These are phyloP conservation scores for Carex arenaria DNA, from an alignment of 202 grass and related monocot species.

Conservation along the genomic window DNA sequence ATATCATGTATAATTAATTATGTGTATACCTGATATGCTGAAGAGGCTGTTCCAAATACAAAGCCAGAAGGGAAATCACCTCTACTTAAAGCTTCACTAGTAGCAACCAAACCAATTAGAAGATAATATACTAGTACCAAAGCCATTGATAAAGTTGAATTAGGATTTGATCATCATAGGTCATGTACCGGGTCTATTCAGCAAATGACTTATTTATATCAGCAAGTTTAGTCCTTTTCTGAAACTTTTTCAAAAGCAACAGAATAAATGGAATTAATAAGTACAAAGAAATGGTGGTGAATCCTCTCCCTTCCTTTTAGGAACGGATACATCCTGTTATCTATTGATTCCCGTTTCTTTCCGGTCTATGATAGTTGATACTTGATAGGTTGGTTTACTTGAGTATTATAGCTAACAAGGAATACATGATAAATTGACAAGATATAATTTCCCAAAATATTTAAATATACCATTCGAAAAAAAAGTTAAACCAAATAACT, in stretches of 20 bases:
- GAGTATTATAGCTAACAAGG: background rate
- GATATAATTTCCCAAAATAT: background rate
- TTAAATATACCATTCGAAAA: too few species aligned
- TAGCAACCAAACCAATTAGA: slow-evolving; percentile 43
- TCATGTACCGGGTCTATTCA: background rate
- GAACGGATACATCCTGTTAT: background rate
- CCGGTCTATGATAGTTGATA: background rate
- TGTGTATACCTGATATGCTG: slow-evolving; percentile 66
- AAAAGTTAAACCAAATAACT: too few species aligned
- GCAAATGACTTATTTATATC: slow-evolving; percentile 13
- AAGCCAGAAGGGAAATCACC: slow-evolving; percentile 82
- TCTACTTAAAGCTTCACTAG: slow-evolving; percentile 55
- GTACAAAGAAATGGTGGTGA: background rate
- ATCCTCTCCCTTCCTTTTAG: background rate
- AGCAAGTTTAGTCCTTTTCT: background rate
- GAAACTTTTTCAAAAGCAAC: slow-evolving; percentile 2
- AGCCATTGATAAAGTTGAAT: slow-evolving; percentile 32
- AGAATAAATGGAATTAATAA: background rate
- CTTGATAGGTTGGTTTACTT: background rate
- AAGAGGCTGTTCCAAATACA: slow-evolving; percentile 92
- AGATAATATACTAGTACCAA: slow-evolving; percentile 31
- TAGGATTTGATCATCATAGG: slow-evolving; percentile 5
- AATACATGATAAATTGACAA: background rate
- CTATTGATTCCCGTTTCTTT: background rate
- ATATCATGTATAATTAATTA: background rate